Percentiles rank a stretch among this genome's conserved stretches.
Evolutionary conservation across 2,329 filamentous ascomycete genomes (phyloP).

Genomic region (Metarhizium rileyi): DNA sequence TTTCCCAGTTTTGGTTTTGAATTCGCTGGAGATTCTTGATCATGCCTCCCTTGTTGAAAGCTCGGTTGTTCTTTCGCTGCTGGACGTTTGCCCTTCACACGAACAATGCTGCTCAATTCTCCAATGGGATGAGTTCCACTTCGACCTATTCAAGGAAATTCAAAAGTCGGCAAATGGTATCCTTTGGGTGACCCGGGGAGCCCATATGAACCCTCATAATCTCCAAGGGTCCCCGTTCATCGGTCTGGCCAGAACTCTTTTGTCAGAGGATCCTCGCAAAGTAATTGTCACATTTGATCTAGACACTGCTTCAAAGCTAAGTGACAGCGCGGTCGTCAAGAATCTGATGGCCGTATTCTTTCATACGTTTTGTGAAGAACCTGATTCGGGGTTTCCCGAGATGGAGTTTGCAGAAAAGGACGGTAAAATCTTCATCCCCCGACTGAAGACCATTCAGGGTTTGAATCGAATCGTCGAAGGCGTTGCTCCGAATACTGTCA

Average conservation of each 20-base stretch:
- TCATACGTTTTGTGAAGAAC: conserved; percentile 12
- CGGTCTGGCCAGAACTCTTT: conserved; percentile 37
- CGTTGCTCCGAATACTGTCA: conserved; percentile 1
- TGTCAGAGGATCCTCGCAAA: conserved; percentile 38
- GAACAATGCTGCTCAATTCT: conserved; percentile 22
- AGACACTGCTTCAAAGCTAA: conserved; percentile 12
- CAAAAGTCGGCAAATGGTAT: conserved; percentile 27
- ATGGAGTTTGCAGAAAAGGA: conserved; percentile 33
- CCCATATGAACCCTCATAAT: conserved; percentile 24
- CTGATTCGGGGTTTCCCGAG: conserved; percentile 19
- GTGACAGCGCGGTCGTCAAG: conserved; percentile 5
- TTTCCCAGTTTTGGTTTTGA: background rate
- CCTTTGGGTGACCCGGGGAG: conserved; percentile 38
- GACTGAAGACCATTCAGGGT: conserved; percentile 27
- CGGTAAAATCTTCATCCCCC: conserved; percentile 32
- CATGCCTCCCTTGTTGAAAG: conserved; percentile 12
- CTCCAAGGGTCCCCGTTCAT: conserved; percentile 31
- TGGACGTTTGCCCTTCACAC: conserved; percentile 27
- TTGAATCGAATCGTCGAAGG: conserved; percentile 38
- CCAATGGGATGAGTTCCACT: conserved; percentile 28
- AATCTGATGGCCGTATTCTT: conserved; percentile 18
- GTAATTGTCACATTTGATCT: conserved; percentile 35
- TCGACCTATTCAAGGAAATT: conserved; percentile 30
- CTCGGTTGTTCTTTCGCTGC: conserved; percentile 33
- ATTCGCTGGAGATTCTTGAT: conserved; percentile 3